Evolutionary conservation across 495 filamentous ascomycete genomes (phyloP), one percentile per base, ranked within the genome.

Genomic region (Hapsidospora chrysogenum): DNA sequence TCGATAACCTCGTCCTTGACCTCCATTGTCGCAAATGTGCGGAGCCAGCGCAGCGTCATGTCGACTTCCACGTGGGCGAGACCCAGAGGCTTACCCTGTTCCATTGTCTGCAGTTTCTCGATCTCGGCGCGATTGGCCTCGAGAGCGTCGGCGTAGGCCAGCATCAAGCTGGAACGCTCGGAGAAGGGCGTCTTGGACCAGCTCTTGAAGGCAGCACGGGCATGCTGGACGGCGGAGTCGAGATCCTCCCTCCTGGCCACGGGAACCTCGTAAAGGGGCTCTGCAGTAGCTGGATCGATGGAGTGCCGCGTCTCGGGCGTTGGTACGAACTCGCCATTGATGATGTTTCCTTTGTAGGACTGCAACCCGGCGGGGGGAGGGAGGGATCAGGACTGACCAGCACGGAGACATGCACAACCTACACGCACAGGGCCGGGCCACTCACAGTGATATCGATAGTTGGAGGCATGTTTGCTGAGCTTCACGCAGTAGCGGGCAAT

Each of bases 131-230:
- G 31, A 25, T 51, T 37, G 23, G 36, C 29, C 41, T 49, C 13
- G 4, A 30, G 38, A 29, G 44, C 33, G 8, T 56, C 51, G 27
- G 63, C 64, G 31, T 71, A 67, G 38, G 69, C 69, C 29, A 53
- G 35, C 3, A 81, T 44, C 9, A 66, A 46, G 17, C 66, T 59
- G 23, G 71, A 63, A 11, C 79, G 64, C 47, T 68, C 57, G 1
- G 54, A 41, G 9, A 54, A 39, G 0, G 58, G 54, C 9, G 48
- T 56, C 26, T 53, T 43, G 14, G 41, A 47, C 66, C 66, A 70
- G 0, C 50, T 48, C 22, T 48, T 43, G 35, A 66, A 67, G 21
- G 65, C 65, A 5, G 49, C 44, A 27, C 50, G 51, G 10, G 61
- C 65, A 7, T 58, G 60, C 11, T 45, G 41, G 22, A 70, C 65